A percentile compares a stretch with the other conserved stretches of the same genome.
Evolutionary conservation across 192 early-diverging fungal genomes (phyloP).

Genomic region (Coemansia interrupta): DNA sequence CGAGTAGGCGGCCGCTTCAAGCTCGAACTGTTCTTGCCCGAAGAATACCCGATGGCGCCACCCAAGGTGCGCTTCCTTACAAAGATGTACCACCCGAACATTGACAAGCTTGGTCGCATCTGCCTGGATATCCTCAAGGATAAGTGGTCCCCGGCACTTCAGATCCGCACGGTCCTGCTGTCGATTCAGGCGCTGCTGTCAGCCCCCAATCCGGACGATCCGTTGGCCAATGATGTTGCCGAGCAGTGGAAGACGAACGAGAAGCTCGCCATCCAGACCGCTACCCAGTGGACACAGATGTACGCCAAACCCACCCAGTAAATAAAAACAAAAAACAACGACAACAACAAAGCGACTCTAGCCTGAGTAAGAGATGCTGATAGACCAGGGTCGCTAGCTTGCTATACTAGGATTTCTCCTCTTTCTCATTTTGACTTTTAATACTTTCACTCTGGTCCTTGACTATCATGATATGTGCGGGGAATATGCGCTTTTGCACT

Average conservation of each 20-base stretch:
- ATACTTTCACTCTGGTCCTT: too few species aligned
- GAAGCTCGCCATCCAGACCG: constrained; percentile 82
- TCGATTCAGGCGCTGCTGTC: constrained; percentile 96
- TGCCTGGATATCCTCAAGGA: constrained; percentile 99
- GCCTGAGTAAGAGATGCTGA: too few species aligned
- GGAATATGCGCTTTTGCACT: too few species aligned
- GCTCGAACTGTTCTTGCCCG: constrained; percentile 93
- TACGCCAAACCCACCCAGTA: constrained; percentile 15
- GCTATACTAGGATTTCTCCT: not conserved
- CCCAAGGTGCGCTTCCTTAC: constrained; percentile 98
- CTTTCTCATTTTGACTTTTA: not conserved
- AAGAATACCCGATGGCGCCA: constrained; percentile 97
- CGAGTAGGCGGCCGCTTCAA: constrained; percentile 82
- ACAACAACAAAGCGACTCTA: too few species aligned
- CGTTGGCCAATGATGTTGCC: constrained; percentile 96
- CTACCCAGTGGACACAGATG: constrained; percentile 39
- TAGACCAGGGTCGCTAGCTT: too few species aligned
- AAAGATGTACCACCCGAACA: constrained; percentile 98
- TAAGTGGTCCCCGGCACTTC: constrained; percentile 98
- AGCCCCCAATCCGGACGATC: constrained; percentile 98
- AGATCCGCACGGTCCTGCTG: constrained; percentile 95
- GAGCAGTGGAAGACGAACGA: constrained; percentile 99
- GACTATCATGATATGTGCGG: too few species aligned
- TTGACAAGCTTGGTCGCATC: constrained; percentile 96
- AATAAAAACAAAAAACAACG: too few species aligned